A percentile compares a stretch with the other conserved stretches of the same genome.
Conservation (phyloP, 2,329 filamentous ascomycete genomes). For the Fusarium sp. region DNA sequence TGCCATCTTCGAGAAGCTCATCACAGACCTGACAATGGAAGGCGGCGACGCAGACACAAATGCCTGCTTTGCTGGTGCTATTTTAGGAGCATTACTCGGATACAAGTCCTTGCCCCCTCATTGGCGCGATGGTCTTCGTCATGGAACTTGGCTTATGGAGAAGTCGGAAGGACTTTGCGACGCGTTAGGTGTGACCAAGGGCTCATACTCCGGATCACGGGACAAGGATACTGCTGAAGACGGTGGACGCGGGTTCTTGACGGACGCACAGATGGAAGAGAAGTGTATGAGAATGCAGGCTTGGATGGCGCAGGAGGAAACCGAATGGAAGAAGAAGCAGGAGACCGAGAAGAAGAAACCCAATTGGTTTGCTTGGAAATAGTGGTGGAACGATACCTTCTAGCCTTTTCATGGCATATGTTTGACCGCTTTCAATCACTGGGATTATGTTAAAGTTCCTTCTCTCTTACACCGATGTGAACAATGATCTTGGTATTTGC, state of each 20-base stretch:
- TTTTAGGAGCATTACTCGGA: constrained; percentile 60
- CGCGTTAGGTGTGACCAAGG: constrained; percentile 51
- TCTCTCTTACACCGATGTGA: too few relatives aligned
- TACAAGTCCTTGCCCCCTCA: constrained; percentile 57
- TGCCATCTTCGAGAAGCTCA: constrained; percentile 57
- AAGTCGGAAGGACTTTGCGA: constrained; percentile 56
- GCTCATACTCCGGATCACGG: constrained; percentile 47
- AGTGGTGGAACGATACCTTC: not conserved
- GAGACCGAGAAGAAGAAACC: constrained; percentile 39
- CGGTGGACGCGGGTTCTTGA: constrained; percentile 53
- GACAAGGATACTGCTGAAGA: constrained; percentile 55
- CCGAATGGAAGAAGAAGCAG: constrained; percentile 41
- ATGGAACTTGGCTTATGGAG: constrained; percentile 57
- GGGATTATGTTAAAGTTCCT: too few relatives aligned
- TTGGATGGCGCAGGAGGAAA: constrained; percentile 45
- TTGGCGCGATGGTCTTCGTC: constrained; percentile 59
- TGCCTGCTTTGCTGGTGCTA: constrained; percentile 61
- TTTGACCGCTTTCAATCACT: too few relatives aligned
- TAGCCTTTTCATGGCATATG: not conserved
- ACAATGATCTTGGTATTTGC: not conserved
- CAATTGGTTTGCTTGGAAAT: constrained; percentile 38
- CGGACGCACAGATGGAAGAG: constrained; percentile 50
- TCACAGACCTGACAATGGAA: constrained; percentile 60
- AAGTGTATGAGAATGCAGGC: constrained; percentile 49
- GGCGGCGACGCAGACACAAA: constrained; percentile 67